phyloP scores from a whole-genome alignment of 306 rosid species.

The Quillaja saponaria region DNA sequence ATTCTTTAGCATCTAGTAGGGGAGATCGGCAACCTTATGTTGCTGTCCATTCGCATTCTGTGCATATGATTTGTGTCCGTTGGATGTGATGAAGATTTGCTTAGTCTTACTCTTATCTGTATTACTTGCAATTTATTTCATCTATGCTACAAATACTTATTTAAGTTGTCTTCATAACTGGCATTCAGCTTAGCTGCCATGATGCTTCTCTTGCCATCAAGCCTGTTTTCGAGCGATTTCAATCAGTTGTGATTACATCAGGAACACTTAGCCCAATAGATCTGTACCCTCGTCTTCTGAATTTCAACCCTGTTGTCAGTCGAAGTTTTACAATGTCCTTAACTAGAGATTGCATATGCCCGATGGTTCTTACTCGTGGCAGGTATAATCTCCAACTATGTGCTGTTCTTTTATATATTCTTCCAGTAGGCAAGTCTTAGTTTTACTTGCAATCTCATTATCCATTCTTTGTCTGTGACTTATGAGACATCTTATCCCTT shows the following conservation, averaged over 20 bases:
- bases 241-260: constrained; percentile 90
- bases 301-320: constrained; percentile 92
- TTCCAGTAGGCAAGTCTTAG: constrained; percentile 4
- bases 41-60: not conserved
- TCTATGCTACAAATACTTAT: constrained; percentile 13
- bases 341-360: constrained; percentile 97
- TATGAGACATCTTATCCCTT: not conserved
- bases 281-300: constrained; percentile 87
- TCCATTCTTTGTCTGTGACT: constrained; percentile 5
- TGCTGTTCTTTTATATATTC: constrained; percentile 7
- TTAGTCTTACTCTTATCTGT: no score
- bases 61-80: not conserved
- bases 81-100: no score
- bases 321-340: constrained; percentile 97
- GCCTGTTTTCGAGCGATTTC: constrained; percentile 96
- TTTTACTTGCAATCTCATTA: constrained; percentile 14
- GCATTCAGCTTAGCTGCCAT: constrained; percentile 88
- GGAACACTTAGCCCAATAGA: constrained; percentile 97
- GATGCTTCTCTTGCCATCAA: constrained; percentile 96
- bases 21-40: not conserved
- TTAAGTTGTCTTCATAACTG: constrained; percentile 28
- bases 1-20: not conserved
- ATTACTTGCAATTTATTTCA: constrained; percentile 2
- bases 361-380: constrained; percentile 99
- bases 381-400: constrained; percentile 52